These are phyloP conservation scores for Ostreobium quekettii DNA, from an alignment of 139 green algal genomes.

Conservation along the genomic window DNA sequence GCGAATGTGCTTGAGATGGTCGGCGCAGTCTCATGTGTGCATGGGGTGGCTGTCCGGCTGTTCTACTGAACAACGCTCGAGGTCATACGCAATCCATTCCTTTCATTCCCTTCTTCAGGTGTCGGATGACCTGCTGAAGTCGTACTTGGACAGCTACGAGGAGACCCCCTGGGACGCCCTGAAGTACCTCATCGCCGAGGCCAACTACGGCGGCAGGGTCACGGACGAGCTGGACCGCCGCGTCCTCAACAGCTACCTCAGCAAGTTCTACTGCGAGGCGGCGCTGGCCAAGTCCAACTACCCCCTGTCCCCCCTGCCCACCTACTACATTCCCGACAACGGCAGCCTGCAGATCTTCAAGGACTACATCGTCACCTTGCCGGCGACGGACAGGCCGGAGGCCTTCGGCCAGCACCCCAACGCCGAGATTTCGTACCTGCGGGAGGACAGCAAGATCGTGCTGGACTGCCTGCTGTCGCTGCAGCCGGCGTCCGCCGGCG, in stretches of 20 bases:
- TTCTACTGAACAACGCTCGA: constrained; percentile 40
- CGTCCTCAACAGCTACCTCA: constrained; percentile 78
- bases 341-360: constrained; percentile 46
- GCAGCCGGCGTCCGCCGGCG: constrained; percentile 38
- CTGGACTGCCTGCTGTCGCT: constrained; percentile 58
- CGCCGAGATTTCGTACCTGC: constrained; percentile 79
- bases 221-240: constrained; percentile 71
- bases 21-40: too few relatives aligned
- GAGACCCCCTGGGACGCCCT: constrained; percentile 73
- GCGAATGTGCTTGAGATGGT: too few relatives aligned
- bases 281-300: constrained; percentile 59
- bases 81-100: too few relatives aligned
- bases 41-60: too few relatives aligned
- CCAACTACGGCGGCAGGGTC: constrained; percentile 70
- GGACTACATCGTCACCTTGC: constrained; percentile 59
- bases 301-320: constrained; percentile 49
- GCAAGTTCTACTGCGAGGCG: constrained; percentile 86
- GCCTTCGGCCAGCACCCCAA: constrained; percentile 85
- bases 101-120: too few relatives aligned
- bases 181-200: constrained; percentile 83
- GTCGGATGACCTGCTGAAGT: constrained; percentile 61
- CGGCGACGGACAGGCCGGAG: constrained; percentile 55
- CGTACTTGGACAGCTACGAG: constrained; percentile 47
- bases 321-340: constrained; percentile 67
- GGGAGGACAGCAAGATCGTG: constrained; percentile 63